Evolutionary conservation across 352 stramenopile species (phyloP).

Genomic region (Pythium aristosporum): DNA sequence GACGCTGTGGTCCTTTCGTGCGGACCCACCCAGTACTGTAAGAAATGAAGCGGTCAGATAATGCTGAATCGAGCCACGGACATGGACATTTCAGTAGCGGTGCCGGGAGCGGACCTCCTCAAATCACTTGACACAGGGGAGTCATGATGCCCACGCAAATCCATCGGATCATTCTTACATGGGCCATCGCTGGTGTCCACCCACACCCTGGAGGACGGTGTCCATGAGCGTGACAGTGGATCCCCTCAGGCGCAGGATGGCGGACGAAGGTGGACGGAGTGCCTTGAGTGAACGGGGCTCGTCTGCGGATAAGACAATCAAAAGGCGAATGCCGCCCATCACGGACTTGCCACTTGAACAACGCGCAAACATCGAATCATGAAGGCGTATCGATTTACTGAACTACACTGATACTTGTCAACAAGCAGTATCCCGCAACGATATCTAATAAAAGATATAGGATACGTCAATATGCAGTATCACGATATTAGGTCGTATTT

Average conservation of each 20-base stretch:
- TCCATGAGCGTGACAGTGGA: not conserved
- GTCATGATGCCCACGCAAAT: too few species aligned
- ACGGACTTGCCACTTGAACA: not conserved
- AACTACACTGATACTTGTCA: not conserved
- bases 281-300: not conserved
- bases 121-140: too few species aligned
- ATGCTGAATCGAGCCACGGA: not conserved
- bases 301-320: slow-evolving; percentile 4
- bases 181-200: not conserved
- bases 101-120: too few species aligned
- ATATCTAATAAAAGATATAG: not conserved
- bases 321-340: not conserved
- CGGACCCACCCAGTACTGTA: not conserved
- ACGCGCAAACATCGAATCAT: not conserved
- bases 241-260: not conserved
- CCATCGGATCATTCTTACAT: too few species aligned
- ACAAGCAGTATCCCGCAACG: not conserved
- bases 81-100: too few species aligned
- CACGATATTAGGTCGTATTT: not conserved
- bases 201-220: slow-evolving; percentile 6
- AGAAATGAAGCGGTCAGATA: not conserved
- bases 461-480: not conserved
- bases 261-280: slow-evolving; percentile 17
- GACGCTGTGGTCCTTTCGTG: not conserved
- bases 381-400: not conserved